These are phyloP conservation scores for Ustulina deusta DNA, from an alignment of 2,329 filamentous ascomycete species.

Conservation along the genomic window DNA sequence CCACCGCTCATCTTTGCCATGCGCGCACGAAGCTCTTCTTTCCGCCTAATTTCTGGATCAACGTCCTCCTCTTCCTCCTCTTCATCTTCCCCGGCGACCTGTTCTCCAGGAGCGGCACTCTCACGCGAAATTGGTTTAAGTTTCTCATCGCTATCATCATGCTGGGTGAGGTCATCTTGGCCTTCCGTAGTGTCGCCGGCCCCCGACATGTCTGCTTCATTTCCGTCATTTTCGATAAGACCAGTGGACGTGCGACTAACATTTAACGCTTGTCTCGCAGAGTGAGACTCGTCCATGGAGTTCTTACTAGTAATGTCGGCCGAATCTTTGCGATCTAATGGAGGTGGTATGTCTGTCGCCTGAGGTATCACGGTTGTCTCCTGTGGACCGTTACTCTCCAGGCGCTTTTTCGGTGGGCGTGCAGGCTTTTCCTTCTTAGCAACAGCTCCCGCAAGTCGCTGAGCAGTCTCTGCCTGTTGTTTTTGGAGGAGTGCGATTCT, in stretches of 20 bases:
- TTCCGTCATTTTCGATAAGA: slow-evolving; percentile 65
- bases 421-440: slow-evolving; percentile 91
- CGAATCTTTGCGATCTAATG: slow-evolving; percentile 61
- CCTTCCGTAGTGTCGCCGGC: slow-evolving; percentile 73
- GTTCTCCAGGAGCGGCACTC: slow-evolving; percentile 52
- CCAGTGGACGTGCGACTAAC: slow-evolving; percentile 67
- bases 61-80: slow-evolving; percentile 82
- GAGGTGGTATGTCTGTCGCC: slow-evolving; percentile 51
- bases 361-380: slow-evolving; percentile 52
- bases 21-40: slow-evolving; percentile 88
- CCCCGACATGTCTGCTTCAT: slow-evolving; percentile 74
- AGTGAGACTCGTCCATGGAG: slow-evolving; percentile 64
- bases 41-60: slow-evolving; percentile 86
- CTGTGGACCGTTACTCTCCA: slow-evolving; percentile 60
- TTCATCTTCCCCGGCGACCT: slow-evolving; percentile 63
- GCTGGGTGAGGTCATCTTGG: slow-evolving; percentile 72
- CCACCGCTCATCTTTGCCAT: slow-evolving; percentile 99
- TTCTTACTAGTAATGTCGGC: slow-evolving; percentile 61
- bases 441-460: slow-evolving; percentile 80
- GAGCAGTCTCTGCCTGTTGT: slow-evolving; percentile 90
- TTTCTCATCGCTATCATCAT: slow-evolving; percentile 79
- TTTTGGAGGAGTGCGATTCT: slow-evolving; percentile 93
- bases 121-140: slow-evolving; percentile 56
- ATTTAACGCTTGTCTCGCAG: slow-evolving; percentile 56
- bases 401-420: slow-evolving; percentile 75